These are phyloP conservation scores for Medicago arabica DNA, from an alignment of 306 rosid genomes.

Conservation along the genomic window DNA sequence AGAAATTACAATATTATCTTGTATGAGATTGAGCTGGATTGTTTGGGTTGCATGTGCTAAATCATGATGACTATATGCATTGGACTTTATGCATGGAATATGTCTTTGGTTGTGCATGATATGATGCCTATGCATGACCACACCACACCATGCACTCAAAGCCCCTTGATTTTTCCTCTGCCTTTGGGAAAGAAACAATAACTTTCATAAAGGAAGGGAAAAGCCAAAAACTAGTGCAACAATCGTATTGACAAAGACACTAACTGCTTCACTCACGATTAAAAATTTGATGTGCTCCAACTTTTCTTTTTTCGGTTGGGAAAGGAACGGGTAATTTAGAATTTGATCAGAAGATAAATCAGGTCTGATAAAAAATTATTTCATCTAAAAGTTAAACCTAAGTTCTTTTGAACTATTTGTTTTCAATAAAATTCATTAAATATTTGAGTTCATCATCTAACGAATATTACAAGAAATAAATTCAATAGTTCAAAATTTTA, in stretches of 20 bases:
- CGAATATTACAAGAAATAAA: too few species aligned
- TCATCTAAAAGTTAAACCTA: too few species aligned
- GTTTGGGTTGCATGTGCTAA: slow-evolving; percentile 50
- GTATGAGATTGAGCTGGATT: not conserved
- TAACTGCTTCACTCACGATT: not conserved
- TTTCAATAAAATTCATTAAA: too few species aligned
- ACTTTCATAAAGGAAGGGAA: slow-evolving; percentile 47
- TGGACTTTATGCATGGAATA: slow-evolving; percentile 43
- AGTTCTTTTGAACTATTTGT: too few species aligned
- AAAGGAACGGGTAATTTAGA: too few species aligned
- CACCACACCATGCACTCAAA: slow-evolving; percentile 38
- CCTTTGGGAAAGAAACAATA: slow-evolving; percentile 48
- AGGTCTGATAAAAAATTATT: too few species aligned
- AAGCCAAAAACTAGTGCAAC: slow-evolving; percentile 19
- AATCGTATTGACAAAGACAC: not conserved
- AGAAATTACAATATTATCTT: not conserved
- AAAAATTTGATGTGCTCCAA: not conserved
- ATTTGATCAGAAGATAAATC: too few species aligned
- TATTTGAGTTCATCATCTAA: too few species aligned
- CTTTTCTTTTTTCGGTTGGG: not conserved
- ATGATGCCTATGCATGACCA: slow-evolving; percentile 39
- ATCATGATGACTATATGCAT: slow-evolving; percentile 43
- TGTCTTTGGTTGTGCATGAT: slow-evolving; percentile 26
- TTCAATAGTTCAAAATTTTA: too few species aligned
- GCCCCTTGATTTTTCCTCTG: slow-evolving; percentile 37